phyloP scores from a whole-genome alignment of 345 rosid genomes.

The Citrus medica region DNA sequence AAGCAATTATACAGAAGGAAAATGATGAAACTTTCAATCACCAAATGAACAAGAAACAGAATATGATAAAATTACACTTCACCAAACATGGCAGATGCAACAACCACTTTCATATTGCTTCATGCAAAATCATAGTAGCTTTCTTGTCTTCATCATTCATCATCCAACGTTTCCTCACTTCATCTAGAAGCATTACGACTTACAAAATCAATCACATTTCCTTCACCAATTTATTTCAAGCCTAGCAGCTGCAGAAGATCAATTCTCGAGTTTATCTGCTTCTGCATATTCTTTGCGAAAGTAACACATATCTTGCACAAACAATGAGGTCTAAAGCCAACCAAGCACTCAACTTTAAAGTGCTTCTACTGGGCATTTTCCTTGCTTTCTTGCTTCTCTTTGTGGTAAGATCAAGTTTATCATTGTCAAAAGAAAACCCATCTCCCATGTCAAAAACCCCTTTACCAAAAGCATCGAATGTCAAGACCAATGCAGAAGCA shows the following conservation, averaged over 20 bases:
- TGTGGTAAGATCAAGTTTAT: conserved; percentile 52
- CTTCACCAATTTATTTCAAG: conserved; percentile 11
- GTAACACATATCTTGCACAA: not conserved
- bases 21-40: not conserved
- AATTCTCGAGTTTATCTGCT: not conserved
- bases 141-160: conserved; percentile 41
- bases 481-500: not conserved
- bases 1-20: not conserved
- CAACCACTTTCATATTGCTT: conserved; percentile 34
- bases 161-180: conserved; percentile 39
- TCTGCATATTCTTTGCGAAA: not conserved
- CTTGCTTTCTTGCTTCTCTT: conserved; percentile 58
- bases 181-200: conserved; percentile 42
- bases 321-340: conserved; percentile 67
- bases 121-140: conserved; percentile 42
- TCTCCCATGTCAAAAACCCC: not conserved
- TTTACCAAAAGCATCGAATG: not conserved
- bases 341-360: conserved; percentile 44
- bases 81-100: conserved; percentile 45
- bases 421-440: conserved; percentile 27
- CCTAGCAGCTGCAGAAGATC: not conserved
- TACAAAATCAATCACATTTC: not conserved
- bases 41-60: conserved; percentile 7
- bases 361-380: conserved; percentile 57
- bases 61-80: conserved; percentile 3